Evolutionary conservation across 192 early-diverging fungal species (phyloP).

Genomic region (Backusella sp.): DNA sequence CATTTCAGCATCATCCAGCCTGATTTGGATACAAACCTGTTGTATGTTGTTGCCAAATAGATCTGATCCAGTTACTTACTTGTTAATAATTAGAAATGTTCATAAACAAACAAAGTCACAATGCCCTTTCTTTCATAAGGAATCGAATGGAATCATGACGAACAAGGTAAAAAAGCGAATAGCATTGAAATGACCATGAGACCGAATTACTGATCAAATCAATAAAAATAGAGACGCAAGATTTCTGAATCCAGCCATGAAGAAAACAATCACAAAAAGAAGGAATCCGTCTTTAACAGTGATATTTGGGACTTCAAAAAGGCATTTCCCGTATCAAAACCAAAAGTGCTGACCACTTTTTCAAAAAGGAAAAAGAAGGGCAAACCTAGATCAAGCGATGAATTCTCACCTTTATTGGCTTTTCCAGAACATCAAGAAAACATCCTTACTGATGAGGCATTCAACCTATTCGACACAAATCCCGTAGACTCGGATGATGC

Average conservation of each 20-base stretch:
- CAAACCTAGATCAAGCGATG: not conserved
- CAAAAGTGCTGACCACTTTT: not conserved
- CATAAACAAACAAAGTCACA: slow-evolving; percentile 5
- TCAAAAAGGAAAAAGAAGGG: not conserved
- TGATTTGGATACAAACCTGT: not conserved
- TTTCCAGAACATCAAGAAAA: not conserved
- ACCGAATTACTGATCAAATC: not conserved
- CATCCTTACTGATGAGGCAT: not conserved
- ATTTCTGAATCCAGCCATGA: not conserved
- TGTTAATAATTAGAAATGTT: not conserved
- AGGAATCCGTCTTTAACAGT: not conserved
- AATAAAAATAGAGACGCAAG: not conserved
- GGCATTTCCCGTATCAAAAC: not conserved
- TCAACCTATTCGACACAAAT: not conserved
- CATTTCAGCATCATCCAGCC: not conserved
- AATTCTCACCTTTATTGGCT: not conserved
- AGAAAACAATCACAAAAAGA: not conserved
- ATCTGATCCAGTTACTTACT: not conserved
- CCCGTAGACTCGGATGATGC: not conserved
- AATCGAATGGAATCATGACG: not conserved
- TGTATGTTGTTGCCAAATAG: not conserved
- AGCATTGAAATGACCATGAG: not conserved
- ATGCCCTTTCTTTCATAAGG: not conserved
- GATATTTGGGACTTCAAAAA: not conserved
- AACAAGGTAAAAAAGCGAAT: not conserved